Conservation (phyloP, 2,329 filamentous ascomycete genomes). For the Trichoderma simmonsii region DNA sequence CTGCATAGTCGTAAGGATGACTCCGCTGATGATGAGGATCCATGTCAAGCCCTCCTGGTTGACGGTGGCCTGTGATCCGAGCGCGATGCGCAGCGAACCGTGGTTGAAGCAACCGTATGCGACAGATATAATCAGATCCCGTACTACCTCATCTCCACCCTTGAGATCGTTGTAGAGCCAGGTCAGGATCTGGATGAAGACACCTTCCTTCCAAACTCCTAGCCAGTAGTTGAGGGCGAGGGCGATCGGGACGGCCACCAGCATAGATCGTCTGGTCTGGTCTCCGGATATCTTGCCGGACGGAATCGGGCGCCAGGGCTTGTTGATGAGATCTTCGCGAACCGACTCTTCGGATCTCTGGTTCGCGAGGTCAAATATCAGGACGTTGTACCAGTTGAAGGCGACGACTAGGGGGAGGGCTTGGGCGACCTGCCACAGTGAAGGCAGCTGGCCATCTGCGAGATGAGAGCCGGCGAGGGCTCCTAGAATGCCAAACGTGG, state of each 20-base stretch:
- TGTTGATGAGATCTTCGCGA: conserved; percentile 39
- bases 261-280: conserved; percentile 23
- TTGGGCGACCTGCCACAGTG: neutral
- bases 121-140: conserved; percentile 25
- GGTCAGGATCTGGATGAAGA: conserved; percentile 28
- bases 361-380: conserved; percentile 35
- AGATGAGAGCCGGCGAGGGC: neutral
- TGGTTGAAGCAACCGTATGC: conserved; percentile 18
- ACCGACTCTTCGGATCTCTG: conserved; percentile 32
- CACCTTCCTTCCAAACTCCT: conserved; percentile 28
- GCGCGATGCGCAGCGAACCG: conserved; percentile 18
- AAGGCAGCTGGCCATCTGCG: neutral
- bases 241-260: conserved; percentile 22
- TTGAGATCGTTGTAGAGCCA: conserved; percentile 41
- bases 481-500: neutral
- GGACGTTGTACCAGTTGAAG: conserved; percentile 16
- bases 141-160: conserved; percentile 23
- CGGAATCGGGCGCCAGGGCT: conserved; percentile 34
- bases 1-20: conserved; percentile 26
- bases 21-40: conserved; percentile 17
- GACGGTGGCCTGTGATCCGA: neutral
- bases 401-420: neutral
- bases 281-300: conserved; percentile 26
- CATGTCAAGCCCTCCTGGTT: conserved; percentile 13
- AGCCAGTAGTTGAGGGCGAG: conserved; percentile 24